Evolutionary conservation across 1,139 yeast species (phyloP).

Genomic region (Arxiozyma slooffiae): DNA sequence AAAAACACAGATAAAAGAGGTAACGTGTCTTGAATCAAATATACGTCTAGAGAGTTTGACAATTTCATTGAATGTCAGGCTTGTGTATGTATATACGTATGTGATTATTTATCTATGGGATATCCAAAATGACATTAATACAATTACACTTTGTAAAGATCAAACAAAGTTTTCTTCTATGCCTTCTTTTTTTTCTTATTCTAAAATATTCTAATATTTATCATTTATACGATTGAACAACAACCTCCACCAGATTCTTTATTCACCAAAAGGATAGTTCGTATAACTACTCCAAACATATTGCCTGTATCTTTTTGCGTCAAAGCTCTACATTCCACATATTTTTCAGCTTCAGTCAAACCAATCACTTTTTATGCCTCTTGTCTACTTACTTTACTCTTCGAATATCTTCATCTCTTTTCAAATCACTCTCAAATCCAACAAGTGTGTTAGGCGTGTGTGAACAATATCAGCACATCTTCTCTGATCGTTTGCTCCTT

Average conservation of each 20-base stretch:
- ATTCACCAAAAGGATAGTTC: slow-evolving; percentile 48
- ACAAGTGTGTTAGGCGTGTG: slow-evolving; percentile 55
- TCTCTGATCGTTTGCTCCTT: slow-evolving; percentile 61
- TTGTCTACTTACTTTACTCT: slow-evolving; percentile 26
- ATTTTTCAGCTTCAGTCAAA: slow-evolving; percentile 58
- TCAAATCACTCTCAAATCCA: slow-evolving; percentile 61
- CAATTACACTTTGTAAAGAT: too few species aligned
- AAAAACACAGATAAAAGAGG: too few species aligned
- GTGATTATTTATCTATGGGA: not conserved
- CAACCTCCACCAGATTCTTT: slow-evolving; percentile 37
- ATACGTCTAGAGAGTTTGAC: too few species aligned
- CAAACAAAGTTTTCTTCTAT: too few species aligned
- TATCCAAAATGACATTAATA: too few species aligned
- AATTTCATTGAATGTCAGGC: not conserved
- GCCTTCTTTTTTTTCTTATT: too few species aligned
- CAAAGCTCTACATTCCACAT: slow-evolving; percentile 64
- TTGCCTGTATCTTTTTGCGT: slow-evolving; percentile 80
- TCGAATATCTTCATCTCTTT: slow-evolving; percentile 24
- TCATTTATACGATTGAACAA: slow-evolving; percentile 30
- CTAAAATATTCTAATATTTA: too few species aligned
- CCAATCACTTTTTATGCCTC: slow-evolving; percentile 54
- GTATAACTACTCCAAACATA: slow-evolving; percentile 65
- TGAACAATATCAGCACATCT: slow-evolving; percentile 59
- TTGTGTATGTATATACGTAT: not conserved
- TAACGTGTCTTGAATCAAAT: too few species aligned